phyloP scores from a whole-genome alignment of 768 basidiomycete genomes.

The Hygrophorus pudorinus region DNA sequence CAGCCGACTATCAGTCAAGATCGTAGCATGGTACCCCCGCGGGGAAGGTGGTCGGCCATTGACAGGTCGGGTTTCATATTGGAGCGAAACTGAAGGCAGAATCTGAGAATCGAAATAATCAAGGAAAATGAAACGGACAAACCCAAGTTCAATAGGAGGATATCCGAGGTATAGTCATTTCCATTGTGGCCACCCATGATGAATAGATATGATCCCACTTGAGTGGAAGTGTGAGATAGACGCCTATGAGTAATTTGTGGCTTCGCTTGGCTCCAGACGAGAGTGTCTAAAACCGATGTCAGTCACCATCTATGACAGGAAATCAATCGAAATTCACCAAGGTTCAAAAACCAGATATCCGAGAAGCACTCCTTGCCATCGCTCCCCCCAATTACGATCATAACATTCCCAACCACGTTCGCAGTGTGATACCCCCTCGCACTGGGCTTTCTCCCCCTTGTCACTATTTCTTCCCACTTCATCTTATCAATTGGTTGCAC shows the following conservation, averaged over 20 bases:
- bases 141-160: constrained; percentile 87
- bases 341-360: constrained; percentile 79
- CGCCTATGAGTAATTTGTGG: constrained; percentile 31
- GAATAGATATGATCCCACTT: constrained; percentile 88
- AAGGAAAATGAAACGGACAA: constrained; percentile 6
- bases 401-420: constrained; percentile 74
- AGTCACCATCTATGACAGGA: not conserved
- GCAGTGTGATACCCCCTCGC: constrained; percentile 87
- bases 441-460: constrained; percentile 44
- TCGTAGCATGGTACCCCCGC: constrained; percentile 78
- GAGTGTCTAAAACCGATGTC: constrained; percentile 23
- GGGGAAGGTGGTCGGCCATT: constrained; percentile 60
- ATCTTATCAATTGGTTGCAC: constrained; percentile 3
- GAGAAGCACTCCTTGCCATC: constrained; percentile 84
- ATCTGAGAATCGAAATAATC: not conserved
- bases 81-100: constrained; percentile 54
- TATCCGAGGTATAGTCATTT: constrained; percentile 56
- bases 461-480: constrained; percentile 51
- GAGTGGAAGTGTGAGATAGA: constrained; percentile 79
- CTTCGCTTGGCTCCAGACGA: constrained; percentile 37
- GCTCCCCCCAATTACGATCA: constrained; percentile 87
- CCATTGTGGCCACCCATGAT: constrained; percentile 86
- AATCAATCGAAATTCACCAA: constrained; percentile 44
- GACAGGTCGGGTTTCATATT: constrained; percentile 67
- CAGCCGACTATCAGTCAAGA: constrained; percentile 75